Percentiles rank a stretch among this genome's conserved stretches.
These are phyloP conservation scores for Kernera saxatilis DNA, from an alignment of 345 rosid genomes.

Conservation along the genomic window DNA sequence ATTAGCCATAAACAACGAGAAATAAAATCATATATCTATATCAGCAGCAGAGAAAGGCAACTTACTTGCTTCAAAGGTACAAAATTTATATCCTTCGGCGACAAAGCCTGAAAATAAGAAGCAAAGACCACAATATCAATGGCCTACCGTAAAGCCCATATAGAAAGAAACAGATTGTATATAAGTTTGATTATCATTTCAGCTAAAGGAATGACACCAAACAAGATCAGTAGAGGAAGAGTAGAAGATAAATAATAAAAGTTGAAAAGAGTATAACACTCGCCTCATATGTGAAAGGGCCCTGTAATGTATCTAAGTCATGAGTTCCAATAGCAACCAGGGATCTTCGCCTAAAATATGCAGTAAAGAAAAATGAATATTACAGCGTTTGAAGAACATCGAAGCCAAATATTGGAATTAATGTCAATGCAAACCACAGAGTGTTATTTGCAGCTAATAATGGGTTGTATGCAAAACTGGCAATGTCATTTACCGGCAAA, in stretches of 20 bases:
- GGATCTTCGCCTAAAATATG: constrained; percentile 61
- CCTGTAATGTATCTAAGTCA: constrained; percentile 83
- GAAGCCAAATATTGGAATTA: background rate
- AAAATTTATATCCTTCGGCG: constrained; percentile 11
- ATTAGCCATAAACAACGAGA: background rate
- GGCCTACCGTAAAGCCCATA: background rate
- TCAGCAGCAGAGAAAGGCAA: background rate
- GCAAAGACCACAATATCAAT: background rate
- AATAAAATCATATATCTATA: background rate
- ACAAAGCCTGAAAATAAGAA: constrained; percentile 14
- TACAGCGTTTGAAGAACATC: background rate
- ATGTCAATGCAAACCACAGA: background rate
- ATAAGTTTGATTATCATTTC: background rate
- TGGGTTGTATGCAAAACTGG: background rate
- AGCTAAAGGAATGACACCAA: background rate
- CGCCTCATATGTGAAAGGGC: constrained; percentile 93
- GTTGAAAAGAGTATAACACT: background rate
- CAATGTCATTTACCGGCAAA: constrained; percentile 59
- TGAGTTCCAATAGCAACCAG: constrained; percentile 95
- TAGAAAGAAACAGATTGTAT: background rate
- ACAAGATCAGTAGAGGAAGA: background rate
- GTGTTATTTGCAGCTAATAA: background rate
- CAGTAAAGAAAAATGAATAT: background rate
- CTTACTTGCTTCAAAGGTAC: constrained; percentile 24
- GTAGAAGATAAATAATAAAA: background rate